Base-by-base conservation (phyloP, 495 filamentous ascomycete genomes). In the Lentithecium fluviatile region DNA sequence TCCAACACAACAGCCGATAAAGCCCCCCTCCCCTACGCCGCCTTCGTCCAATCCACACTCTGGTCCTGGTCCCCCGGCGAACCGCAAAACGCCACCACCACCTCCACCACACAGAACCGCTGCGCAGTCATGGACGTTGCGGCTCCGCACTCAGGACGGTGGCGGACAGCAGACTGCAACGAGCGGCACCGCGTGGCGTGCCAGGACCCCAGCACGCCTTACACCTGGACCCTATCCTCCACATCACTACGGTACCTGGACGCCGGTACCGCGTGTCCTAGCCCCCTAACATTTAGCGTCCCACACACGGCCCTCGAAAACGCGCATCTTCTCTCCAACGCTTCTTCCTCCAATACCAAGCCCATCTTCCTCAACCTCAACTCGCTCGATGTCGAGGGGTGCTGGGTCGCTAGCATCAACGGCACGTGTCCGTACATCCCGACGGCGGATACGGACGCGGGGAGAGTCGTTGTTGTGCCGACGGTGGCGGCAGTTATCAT, bases 271-370 rank as follows among this genome's bases (percentile, higher is more conserved):
- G 47, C 45, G 38, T 66, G 81, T 54, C 75, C 79, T 0, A 25
- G 62, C 0, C 65, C 71, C 25, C 77, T 74, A 38, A 63, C 45
- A 10, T 82, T 86, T 60, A 66, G 73, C 11, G 77, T 79, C 0
- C 85, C 85, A 0, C 79, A 82, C 38, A 86, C 83, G 1, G 80
- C 78, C 5, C 72, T 87, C 6, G 85, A 88, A 69, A 88, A 86
- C 69, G 75, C 69, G 12, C 85, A 83, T 55, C 73, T 88, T 62
- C 50, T 64, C 65, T 19, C 67, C 56, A 47, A 47, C 42, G 32
- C 51, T 2, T 12, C n/a, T 21, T 17, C 54, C 4, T 8, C 24
- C 45, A 26, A 55, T 10, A 45, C 60, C 17, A 37, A 37, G 4
- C 32, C 60, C 43, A 66, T 84, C 17, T 87, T 76, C 77, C 29